Base-by-base conservation (phyloP, 2,329 filamentous ascomycete genomes). In the Lecanoromycetidae sp. region DNA sequence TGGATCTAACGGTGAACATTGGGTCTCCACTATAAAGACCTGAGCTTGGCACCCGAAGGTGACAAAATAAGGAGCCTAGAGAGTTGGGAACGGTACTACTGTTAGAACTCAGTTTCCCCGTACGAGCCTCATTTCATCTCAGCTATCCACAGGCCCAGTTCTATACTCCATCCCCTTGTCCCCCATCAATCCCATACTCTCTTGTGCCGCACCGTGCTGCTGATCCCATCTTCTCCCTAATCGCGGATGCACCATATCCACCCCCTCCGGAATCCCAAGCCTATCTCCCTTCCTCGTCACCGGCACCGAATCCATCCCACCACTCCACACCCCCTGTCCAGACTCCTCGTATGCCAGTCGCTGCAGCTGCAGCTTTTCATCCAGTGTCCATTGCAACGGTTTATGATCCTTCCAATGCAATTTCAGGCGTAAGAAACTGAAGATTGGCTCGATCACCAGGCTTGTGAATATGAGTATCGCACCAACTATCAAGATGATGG, bases 361-460 rank as follows among this genome's bases (percentile, higher is more conserved):
- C 32, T 58, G 56, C 8, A 59, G 33, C 46, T 58, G 56, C 19
- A 57, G 34, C 34, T 54, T 57, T 22, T 53, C 54, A 26, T 56
- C 54, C 19, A 55, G 13, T 1, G 50, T 42, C 55, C 55, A 58
- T 26, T 55, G 36, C 15, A 53, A 22, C 2, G 52, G 34, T 17
- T 53, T 49, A 33, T 50, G 27, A 15, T 52, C 26, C 17, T 50
- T 22, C 48, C 44, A 48, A n/a, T 46, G 25, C 19, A 27, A 40
- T 26, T 29, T 32, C 9, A 19, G 27, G 32, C 55, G 55, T 12
- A 54, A 2, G 17, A 34, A 50, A 6, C 49, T 49, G 2, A 57
- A 40, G 6, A 52, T 10, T 2, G 49, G 40, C 12, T 55, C 51
- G n/a, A 58, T 35, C 1, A 53, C 17, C 4, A 57, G 34, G 13